Evolutionary conservation across 805 yeast species (phyloP), one percentile per base, ranked within the genome.

Genomic region (Teunomyces funiuensis): DNA sequence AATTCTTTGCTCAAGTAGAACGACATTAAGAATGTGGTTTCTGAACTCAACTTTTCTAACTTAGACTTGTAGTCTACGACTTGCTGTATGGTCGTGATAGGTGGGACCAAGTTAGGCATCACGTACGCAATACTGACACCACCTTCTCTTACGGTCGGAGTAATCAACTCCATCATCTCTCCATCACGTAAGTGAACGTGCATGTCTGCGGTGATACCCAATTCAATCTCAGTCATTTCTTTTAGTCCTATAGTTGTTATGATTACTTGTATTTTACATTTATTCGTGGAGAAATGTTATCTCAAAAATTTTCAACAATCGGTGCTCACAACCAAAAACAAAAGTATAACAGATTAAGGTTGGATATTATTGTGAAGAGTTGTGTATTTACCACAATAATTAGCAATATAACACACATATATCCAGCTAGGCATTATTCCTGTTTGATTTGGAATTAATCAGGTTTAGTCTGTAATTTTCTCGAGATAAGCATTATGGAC

Each of bases 101-200:
- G 99, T 5, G 99, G 99, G 18, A 81, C 87, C 49, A 93, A 69
- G 63, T 93, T 93, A 26, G 99, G 99, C 99, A 93, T 93, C 46
- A 93, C 79, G 58, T 88, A 93, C 2, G 95, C 96, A 36, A 89
- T 82, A 4, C 96, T 84, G 10, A 86, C 73, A 48, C 99, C 99
- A 36, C 99, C 99, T 46, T 82, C 79, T 53, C 82, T 78, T 13
- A 93, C 86, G 0, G 96, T 85, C 6, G 99, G 99, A 0, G 97
- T 77, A 29, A 90, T 87, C 27, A 88, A 76, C 52, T 86, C 84
- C 85, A 89, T 88, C 97, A 93, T 90, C 5, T 75, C 73, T 1
- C 96, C 97, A 45, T 91, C 96, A 57, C 99, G 85, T 27, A 93
- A 78, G 61, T 93, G 99, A 37, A 93, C 98, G 58, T 93, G 99